Evolutionary conservation across 805 yeast genomes (phyloP), one percentile per base, ranked within the genome.

Genomic region (Komagataella pastoris): DNA sequence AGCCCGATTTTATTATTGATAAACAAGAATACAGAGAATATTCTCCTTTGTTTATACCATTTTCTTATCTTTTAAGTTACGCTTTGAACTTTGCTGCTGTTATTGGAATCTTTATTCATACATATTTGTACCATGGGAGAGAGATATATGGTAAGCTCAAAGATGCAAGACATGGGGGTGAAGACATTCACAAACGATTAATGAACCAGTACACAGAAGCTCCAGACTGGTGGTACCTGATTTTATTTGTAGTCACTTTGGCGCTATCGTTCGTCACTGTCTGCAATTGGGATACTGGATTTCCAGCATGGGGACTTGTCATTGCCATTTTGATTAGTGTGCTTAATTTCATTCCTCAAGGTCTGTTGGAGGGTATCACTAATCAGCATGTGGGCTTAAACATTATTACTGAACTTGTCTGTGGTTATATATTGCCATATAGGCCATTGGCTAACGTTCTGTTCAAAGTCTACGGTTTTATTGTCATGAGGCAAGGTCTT

Each of bases 151-250:
- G 18, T 8, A 18, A 18, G 17, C 12, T 43, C 18, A 40, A 23
- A 21, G 14, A 43, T 18, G 30, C 50, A 3, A 17, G 45, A 18
- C 30, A 30, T 36, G 51, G 47, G 7, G 50, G 46, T 19, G 12
- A 49, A 23, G 52, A 48, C 30, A 40, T 47, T 14, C 76, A 78
- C 48, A 51, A 55, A 65, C 69, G 81, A 54, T 71, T 81, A 54
- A 81, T 83, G 83, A 60, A 57, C 47, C 67, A 64, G 52, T 83
- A 83, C 62, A 73, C 73, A 44, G 88, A 83, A 56, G 87, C 81
- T 18, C 93, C 95, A 1, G 85, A 80, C 56, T 80, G 83, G 81
- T 82, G 88, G 87, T 83, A 75, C 58, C 58, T 66, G 3, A 54
- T 64, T 3, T 66, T 77, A 14, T 68, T 81, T 46, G 52, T 77